Percentiles rank a stretch among this genome's conserved stretches.
Evolutionary conservation across 768 basidiomycete genomes (phyloP).

Genomic region (Ramaria sp.): DNA sequence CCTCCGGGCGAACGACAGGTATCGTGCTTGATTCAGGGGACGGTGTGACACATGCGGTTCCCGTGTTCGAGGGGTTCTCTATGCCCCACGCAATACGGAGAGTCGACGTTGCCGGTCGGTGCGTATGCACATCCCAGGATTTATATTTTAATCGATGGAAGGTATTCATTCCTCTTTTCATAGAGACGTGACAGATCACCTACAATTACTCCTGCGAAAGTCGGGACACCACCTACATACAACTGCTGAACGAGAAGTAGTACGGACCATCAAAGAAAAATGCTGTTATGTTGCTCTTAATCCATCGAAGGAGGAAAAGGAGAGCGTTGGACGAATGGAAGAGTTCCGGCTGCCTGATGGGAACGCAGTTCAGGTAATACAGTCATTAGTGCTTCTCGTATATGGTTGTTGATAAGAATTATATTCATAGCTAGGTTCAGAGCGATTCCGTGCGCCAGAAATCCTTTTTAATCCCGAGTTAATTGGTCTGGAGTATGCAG

Average conservation of each 20-base stretch:
- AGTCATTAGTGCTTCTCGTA: slow-evolving; percentile 14
- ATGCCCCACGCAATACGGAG: slow-evolving; percentile 97
- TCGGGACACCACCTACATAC: slow-evolving; percentile 93
- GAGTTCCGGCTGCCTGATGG: slow-evolving; percentile 94
- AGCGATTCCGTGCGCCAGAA: slow-evolving; percentile 95
- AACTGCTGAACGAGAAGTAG: slow-evolving; percentile 93
- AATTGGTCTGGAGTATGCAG: slow-evolving; percentile 91
- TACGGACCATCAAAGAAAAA: slow-evolving; percentile 97
- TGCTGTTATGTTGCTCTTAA: slow-evolving; percentile 92
- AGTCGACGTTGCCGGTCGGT: slow-evolving; percentile 95
- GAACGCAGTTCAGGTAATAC: slow-evolving; percentile 70
- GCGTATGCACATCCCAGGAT: slow-evolving; percentile 15
- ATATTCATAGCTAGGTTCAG: slow-evolving; percentile 66
- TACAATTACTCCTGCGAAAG: slow-evolving; percentile 89
- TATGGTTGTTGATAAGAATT: slow-evolving; percentile 1
- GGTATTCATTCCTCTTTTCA: neutral
- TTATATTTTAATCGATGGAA: neutral
- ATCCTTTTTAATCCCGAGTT: slow-evolving; percentile 96
- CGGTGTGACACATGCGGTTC: slow-evolving; percentile 97
- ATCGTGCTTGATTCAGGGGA: slow-evolving; percentile 98
- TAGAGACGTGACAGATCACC: slow-evolving; percentile 94
- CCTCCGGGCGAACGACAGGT: slow-evolving; percentile 96
- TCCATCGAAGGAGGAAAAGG: slow-evolving; percentile 93
- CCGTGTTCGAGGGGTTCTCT: slow-evolving; percentile 97
- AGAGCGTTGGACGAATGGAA: slow-evolving; percentile 62